Percentiles rank a stretch among this genome's conserved stretches.
phyloP scores from a whole-genome alignment of 2,329 filamentous ascomycete species.

The Capronia americana region DNA sequence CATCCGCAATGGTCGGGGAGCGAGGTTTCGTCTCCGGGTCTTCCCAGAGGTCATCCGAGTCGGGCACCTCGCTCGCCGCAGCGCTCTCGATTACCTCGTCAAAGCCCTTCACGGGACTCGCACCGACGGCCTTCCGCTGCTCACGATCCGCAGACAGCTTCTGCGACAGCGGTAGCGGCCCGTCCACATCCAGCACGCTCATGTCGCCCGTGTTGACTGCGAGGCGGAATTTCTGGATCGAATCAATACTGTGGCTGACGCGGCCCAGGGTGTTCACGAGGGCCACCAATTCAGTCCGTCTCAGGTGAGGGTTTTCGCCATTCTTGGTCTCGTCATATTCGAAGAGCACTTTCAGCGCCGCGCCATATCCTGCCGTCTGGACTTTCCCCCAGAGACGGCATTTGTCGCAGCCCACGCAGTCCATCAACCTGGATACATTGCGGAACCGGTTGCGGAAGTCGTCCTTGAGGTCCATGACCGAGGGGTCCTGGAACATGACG shows the following conservation, averaged over 20 bases:
- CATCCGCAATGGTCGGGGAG: slow-evolving; percentile 57
- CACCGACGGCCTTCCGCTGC: slow-evolving; percentile 43
- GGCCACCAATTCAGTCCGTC: slow-evolving; percentile 90
- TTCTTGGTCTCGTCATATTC: slow-evolving; percentile 78
- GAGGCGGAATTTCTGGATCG: slow-evolving; percentile 73
- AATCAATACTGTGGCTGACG: slow-evolving; percentile 78
- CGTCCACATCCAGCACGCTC: slow-evolving; percentile 28
- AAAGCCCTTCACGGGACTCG: not conserved
- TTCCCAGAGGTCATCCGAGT: slow-evolving; percentile 18
- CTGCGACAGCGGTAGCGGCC: slow-evolving; percentile 17
- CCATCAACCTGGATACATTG: slow-evolving; percentile 96
- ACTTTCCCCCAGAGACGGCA: slow-evolving; percentile 98
- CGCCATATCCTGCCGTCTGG: slow-evolving; percentile 92
- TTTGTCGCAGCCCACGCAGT: slow-evolving; percentile 98
- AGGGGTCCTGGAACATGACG: slow-evolving; percentile 82
- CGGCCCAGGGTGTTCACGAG: slow-evolving; percentile 93
- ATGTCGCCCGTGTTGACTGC: slow-evolving; percentile 48
- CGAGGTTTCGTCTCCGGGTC: slow-evolving; percentile 41
- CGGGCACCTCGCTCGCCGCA: not conserved
- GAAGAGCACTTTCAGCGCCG: slow-evolving; percentile 93
- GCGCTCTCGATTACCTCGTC: not conserved
- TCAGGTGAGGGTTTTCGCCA: slow-evolving; percentile 71
- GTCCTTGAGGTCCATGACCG: slow-evolving; percentile 79
- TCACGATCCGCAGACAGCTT: slow-evolving; percentile 32
- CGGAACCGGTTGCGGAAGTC: slow-evolving; percentile 97